Evolutionary conservation across 1,284 basidiomycete genomes (phyloP).

Genomic region (Cutaneotrichosporon cutaneum): DNA sequence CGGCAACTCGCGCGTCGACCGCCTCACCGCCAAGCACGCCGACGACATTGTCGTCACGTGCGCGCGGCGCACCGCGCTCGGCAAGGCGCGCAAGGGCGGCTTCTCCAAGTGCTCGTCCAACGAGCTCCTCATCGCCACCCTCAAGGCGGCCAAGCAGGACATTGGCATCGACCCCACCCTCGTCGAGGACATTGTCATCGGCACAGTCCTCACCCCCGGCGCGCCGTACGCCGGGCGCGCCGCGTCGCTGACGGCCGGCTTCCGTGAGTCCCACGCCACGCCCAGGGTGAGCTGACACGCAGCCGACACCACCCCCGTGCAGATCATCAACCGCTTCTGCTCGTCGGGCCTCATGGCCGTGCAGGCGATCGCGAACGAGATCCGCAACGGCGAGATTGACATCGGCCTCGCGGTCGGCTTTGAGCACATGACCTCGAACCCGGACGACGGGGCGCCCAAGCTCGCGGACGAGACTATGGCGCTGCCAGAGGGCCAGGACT

Average conservation of each 20-base stretch:
- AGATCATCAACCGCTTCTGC: slow-evolving; percentile 93
- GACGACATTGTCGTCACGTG: slow-evolving; percentile 27
- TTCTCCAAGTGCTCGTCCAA: slow-evolving; percentile 30
- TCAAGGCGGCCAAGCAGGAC: slow-evolving; percentile 25
- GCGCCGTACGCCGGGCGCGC: slow-evolving; percentile 19
- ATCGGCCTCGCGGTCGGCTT: slow-evolving; percentile 92
- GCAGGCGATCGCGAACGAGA: slow-evolving; percentile 76
- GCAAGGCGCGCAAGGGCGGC: slow-evolving; percentile 31
- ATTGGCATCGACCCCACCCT: slow-evolving; percentile 25
- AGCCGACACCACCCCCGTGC: slow-evolving; percentile 60
- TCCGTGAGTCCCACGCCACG: slow-evolving; percentile 18
- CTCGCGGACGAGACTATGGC: slow-evolving; percentile 73
- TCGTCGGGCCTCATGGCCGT: slow-evolving; percentile 79
- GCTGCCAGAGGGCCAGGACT: slow-evolving; percentile 77
- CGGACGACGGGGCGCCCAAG: slow-evolving; percentile 70
- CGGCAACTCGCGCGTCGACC: slow-evolving; percentile 10
- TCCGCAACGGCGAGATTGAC: slow-evolving; percentile 78
- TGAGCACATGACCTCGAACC: slow-evolving; percentile 88
- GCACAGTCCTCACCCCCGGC: slow-evolving; percentile 19
- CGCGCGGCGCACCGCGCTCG: slow-evolving; percentile 32
- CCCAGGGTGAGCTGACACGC: background rate
- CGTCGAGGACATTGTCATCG: slow-evolving; percentile 29
- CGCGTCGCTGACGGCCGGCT: slow-evolving; percentile 20
- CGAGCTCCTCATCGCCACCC: slow-evolving; percentile 26
- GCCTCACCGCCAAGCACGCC: slow-evolving; percentile 14